Base-by-base conservation (phyloP, 2,329 filamentous ascomycete genomes). In the Cadophora gregata region DNA sequence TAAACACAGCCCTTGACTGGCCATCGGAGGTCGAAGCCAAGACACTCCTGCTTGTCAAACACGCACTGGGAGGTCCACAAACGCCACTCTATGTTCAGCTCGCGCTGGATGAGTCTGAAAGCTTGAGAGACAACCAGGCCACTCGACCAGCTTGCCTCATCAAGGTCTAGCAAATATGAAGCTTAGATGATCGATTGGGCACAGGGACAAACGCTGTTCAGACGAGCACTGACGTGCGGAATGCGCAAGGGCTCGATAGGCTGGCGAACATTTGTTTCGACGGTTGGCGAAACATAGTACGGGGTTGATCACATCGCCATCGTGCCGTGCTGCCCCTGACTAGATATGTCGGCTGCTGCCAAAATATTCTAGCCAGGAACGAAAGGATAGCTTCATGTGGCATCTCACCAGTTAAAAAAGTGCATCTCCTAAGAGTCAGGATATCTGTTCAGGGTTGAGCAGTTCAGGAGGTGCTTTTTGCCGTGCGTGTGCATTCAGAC, bases 181-280 rank as follows among this genome's bases (percentile, higher is more conserved):
- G 65, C 64, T 63, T 59, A 61, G 67, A 62, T 56, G 48, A 67
- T 65, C 65, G 67, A 69, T 69, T 70, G 69, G 69, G 21, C 50
- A 59, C 62, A 70, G 58, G 65, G 64, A 47, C 42, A 55, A 29
- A 67, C 65, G 55, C 36, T 69, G 58, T 63, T 67, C 63, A 65
- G 29, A 58, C 19, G 55, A 64, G 63, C 63, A 66, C 62, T 63
- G 65, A 69, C 61, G 51, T 66, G 60, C 67, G 53, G 61, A 61
- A 38, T 29, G 53, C 45, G 50, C 63, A 67, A 53, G 65, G 68
- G 65, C 42, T 63, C 61, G 67, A 70, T 72, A 69, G 70, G 70
- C 65, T 67, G 63, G 48, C 51, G 68, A 61, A 51, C 38, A 45
- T 67, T 72, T 72, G 70, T 70, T 72, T 70, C 69, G 65, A 69